A percentile compares a stretch with the other conserved stretches of the same genome.
Conservation (phyloP, 352 stramenopile species). For the Phytopythium delawarense region DNA sequence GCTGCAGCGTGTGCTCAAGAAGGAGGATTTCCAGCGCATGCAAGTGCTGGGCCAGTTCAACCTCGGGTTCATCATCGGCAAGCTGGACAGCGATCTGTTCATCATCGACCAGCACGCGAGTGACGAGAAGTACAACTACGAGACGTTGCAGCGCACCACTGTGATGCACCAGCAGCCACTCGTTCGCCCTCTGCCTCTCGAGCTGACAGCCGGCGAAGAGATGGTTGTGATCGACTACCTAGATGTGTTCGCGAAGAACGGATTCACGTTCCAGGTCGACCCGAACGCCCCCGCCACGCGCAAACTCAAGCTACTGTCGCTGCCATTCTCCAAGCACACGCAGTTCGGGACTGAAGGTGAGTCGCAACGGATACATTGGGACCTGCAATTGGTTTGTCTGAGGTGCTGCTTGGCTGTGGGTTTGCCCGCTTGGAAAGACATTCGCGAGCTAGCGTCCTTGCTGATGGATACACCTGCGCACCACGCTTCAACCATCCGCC, state of each 20-base stretch:
- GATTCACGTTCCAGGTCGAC: constrained; percentile 84
- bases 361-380: not conserved
- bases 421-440: constrained; percentile 40
- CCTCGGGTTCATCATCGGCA: constrained; percentile 95
- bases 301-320: constrained; percentile 65
- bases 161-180: constrained; percentile 95
- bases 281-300: constrained; percentile 38
- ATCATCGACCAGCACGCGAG: constrained; percentile 99
- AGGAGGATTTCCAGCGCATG: constrained; percentile 92
- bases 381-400: not conserved
- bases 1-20: constrained; percentile 76
- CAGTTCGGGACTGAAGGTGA: constrained; percentile 81
- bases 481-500: constrained; percentile 45
- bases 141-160: constrained; percentile 77
- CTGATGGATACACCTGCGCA: constrained; percentile 61
- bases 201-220: constrained; percentile 92
- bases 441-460: constrained; percentile 85
- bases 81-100: constrained; percentile 91
- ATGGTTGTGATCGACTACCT: constrained; percentile 93
- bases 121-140: constrained; percentile 91
- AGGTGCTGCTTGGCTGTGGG: constrained; percentile 2
- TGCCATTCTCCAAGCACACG: constrained; percentile 87
- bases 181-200: constrained; percentile 87
- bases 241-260: constrained; percentile 93
- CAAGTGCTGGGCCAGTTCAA: constrained; percentile 97